Percentiles rank a stretch among this genome's conserved stretches.
Conservation (phyloP, 345 rosid genomes). For the Carallia pectinifolia region DNA sequence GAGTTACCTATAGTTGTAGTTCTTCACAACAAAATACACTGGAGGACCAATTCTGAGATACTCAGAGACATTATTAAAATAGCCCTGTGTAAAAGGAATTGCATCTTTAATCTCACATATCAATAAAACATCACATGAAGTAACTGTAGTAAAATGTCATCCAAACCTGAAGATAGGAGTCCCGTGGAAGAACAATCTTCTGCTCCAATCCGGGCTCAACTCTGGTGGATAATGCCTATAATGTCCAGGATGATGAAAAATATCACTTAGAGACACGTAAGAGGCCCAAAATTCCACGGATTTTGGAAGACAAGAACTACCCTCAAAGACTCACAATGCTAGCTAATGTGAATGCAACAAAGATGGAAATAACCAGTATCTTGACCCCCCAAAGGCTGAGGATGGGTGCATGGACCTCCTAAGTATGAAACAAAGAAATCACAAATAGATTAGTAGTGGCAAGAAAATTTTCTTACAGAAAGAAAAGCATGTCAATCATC, state of each 20-base stretch:
- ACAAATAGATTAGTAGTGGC: conserved; percentile 13
- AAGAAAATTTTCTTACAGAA: neutral
- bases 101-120: conserved; percentile 12
- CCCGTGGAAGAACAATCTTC: conserved; percentile 90
- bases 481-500: neutral
- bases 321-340: conserved; percentile 65
- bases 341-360: conserved; percentile 73
- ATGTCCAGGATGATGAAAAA: conserved; percentile 20
- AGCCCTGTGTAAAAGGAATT: conserved; percentile 53
- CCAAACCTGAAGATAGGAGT: conserved; percentile 94
- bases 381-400: conserved; percentile 84
- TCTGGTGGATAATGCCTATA: conserved; percentile 82
- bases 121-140: conserved; percentile 9
- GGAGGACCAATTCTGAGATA: conserved; percentile 96
- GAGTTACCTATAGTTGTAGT: conserved; percentile 82
- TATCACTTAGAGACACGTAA: conserved; percentile 1
- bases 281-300: conserved; percentile 5
- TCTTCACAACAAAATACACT: conserved; percentile 84
- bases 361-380: conserved; percentile 62
- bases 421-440: conserved; percentile 19
- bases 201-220: conserved; percentile 95
- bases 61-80: conserved; percentile 72
- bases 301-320: conserved; percentile 5
- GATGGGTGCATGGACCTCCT: conserved; percentile 87
- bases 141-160: conserved; percentile 8